These are phyloP conservation scores for Cordyceps cateniannulata DNA, from an alignment of 2,329 filamentous ascomycete genomes.

Conservation along the genomic window DNA sequence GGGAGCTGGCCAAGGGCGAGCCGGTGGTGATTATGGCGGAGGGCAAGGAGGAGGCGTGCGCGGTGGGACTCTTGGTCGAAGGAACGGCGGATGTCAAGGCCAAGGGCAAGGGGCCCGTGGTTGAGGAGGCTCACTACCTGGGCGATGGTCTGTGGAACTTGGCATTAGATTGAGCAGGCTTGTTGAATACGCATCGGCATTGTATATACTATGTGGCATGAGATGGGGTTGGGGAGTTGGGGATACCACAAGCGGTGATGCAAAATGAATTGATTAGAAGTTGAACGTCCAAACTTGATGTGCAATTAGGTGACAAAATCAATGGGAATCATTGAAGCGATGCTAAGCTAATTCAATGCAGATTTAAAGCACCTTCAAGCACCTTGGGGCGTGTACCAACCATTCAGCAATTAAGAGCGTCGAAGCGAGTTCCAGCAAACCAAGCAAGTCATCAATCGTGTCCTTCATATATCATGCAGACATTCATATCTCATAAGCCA, in stretches of 20 bases:
- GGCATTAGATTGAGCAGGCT: conserved; percentile 35
- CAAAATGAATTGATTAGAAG: not conserved
- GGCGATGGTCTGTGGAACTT: conserved; percentile 91
- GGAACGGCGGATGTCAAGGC: conserved; percentile 89
- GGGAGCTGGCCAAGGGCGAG: conserved; percentile 70
- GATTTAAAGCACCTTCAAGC: not conserved
- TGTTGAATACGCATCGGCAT: not conserved
- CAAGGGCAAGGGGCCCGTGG: conserved; percentile 88
- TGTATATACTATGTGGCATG: conserved; percentile 4
- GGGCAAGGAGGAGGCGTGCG: conserved; percentile 86
- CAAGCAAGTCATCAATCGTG: conserved; percentile 1
- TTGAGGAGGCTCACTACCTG: conserved; percentile 88
- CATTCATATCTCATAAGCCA: not conserved
- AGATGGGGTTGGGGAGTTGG: conserved; percentile 2
- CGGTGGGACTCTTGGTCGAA: conserved; percentile 76
- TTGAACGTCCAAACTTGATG: not conserved
- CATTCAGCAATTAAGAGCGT: not conserved
- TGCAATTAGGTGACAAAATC: not conserved
- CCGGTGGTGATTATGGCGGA: conserved; percentile 87
- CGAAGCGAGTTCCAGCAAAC: not conserved
- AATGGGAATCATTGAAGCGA: not conserved
- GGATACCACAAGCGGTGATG: not conserved
- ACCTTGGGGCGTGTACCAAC: not conserved
- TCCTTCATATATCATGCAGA: not conserved
- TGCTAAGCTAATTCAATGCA: not conserved